Evolutionary conservation across 2,329 filamentous ascomycete species (phyloP).

Genomic region (Cladosporium sp.): DNA sequence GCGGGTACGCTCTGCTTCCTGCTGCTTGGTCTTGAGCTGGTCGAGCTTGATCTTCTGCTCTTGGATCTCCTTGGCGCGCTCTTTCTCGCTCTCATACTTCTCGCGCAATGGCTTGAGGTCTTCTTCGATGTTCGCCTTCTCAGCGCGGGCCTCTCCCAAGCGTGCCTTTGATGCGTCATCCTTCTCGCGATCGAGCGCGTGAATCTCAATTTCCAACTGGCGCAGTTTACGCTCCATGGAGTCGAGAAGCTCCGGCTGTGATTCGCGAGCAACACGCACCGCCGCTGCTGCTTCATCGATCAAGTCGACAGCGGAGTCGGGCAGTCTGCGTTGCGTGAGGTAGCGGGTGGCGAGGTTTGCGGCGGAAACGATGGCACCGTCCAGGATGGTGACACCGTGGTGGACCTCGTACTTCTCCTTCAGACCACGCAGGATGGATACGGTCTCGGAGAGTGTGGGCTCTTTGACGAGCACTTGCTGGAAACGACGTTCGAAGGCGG

Average conservation of each 20-base stretch:
- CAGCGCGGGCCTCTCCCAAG: conserved; percentile 74
- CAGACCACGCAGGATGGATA: conserved; percentile 95
- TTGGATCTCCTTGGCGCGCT: conserved; percentile 84
- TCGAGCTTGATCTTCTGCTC: conserved; percentile 94
- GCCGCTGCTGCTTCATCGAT: conserved; percentile 95
- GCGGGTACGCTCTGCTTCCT: conserved; percentile 82
- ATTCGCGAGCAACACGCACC: conserved; percentile 92
- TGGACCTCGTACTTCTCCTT: conserved; percentile 98
- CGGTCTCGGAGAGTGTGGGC: conserved; percentile 77
- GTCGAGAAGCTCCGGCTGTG: conserved; percentile 91
- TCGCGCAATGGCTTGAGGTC: conserved; percentile 86
- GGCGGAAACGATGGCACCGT: conserved; percentile 84
- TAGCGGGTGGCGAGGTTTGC: conserved; percentile 92
- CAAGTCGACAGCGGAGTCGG: conserved; percentile 93
- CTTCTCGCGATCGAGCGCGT: conserved; percentile 87
- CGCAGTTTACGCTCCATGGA: conserved; percentile 84
- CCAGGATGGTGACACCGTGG: conserved; percentile 93
- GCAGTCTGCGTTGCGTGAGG: conserved; percentile 80
- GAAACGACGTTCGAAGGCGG: conserved; percentile 95
- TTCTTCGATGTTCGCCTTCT: conserved; percentile 90
- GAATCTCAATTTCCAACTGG: conserved; percentile 95
- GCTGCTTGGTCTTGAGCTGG: conserved; percentile 80
- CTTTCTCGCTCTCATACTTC: conserved; percentile 92
- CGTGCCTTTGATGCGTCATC: conserved; percentile 86
- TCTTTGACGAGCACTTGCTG: conserved; percentile 98